A percentile compares a stretch with the other conserved stretches of the same genome.
Evolutionary conservation across 306 rosid genomes (phyloP).

Genomic region (Senna tora): DNA sequence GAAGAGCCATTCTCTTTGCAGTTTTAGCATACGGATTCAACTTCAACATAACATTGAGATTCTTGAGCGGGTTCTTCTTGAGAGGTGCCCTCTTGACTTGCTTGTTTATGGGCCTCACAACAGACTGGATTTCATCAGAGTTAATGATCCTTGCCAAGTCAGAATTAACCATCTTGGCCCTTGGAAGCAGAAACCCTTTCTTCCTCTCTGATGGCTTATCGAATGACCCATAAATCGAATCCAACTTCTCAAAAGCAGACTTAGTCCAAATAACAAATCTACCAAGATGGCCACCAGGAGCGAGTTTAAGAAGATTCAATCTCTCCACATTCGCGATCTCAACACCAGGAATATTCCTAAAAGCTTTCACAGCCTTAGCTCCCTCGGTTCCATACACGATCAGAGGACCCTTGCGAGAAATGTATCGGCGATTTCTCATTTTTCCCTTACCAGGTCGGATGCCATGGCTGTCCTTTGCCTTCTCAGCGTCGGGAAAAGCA

Average conservation of each 20-base stretch:
- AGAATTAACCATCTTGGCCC: constrained; percentile 79
- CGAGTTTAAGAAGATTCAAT: constrained; percentile 68
- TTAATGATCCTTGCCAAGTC: constrained; percentile 82
- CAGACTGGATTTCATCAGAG: constrained; percentile 85
- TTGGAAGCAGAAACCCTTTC: constrained; percentile 65
- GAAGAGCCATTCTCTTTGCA: constrained; percentile 71
- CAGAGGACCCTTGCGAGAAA: constrained; percentile 73
- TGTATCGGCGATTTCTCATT: constrained; percentile 80
- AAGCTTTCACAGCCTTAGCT: constrained; percentile 78
- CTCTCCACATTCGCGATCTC: constrained; percentile 79
- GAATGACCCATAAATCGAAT: constrained; percentile 79
- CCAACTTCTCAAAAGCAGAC: constrained; percentile 85
- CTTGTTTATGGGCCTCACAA: constrained; percentile 79
- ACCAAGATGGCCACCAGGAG: constrained; percentile 90
- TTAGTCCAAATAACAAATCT: constrained; percentile 88
- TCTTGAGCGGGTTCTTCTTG: constrained; percentile 88
- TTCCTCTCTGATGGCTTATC: constrained; percentile 78
- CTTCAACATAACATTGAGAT: constrained; percentile 67
- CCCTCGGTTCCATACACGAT: constrained; percentile 83
- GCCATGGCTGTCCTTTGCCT: constrained; percentile 71
- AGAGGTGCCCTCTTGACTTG: constrained; percentile 59
- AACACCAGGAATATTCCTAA: constrained; percentile 75
- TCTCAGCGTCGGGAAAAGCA: constrained; percentile 68
- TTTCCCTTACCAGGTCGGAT: constrained; percentile 88
- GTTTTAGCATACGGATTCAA: constrained; percentile 86